These are phyloP conservation scores for Paxillus involutus DNA, from an alignment of 768 basidiomycete species.

Conservation along the genomic window DNA sequence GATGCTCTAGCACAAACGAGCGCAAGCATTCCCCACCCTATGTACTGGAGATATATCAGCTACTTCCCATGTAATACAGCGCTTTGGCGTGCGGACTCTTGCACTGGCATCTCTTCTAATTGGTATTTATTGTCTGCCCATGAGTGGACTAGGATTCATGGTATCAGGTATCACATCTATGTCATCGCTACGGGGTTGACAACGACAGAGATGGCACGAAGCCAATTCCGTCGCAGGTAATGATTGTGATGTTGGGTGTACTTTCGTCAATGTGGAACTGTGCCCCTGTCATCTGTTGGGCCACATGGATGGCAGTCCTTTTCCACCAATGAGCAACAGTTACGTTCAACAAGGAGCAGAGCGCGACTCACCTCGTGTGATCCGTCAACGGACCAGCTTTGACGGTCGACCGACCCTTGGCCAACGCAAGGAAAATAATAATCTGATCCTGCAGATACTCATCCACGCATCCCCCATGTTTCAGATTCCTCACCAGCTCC, in stretches of 20 bases:
- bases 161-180: not conserved
- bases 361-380: slow-evolving; percentile 57
- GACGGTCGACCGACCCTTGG: slow-evolving; percentile 60
- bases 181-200: not conserved
- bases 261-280: slow-evolving; percentile 55
- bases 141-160: not conserved
- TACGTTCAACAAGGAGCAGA: not conserved
- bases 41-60: slow-evolving; percentile 11
- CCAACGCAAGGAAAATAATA: slow-evolving; percentile 74
- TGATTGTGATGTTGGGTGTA: slow-evolving; percentile 38
- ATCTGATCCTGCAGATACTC: slow-evolving; percentile 75
- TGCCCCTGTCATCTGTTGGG: slow-evolving; percentile 66
- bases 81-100: slow-evolving; percentile 7
- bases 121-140: slow-evolving; percentile 18
- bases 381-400: slow-evolving; percentile 56
- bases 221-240: slow-evolving; percentile 68
- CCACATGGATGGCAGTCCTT: slow-evolving; percentile 71
- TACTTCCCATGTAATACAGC: slow-evolving; percentile 22
- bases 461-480: slow-evolving; percentile 72
- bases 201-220: slow-evolving; percentile 33
- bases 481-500: slow-evolving; percentile 55
- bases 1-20: slow-evolving; percentile 2
- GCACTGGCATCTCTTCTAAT: slow-evolving; percentile 12
- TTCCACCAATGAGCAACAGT: not conserved
- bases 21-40: slow-evolving; percentile 15